phyloP scores from a whole-genome alignment of 129 eudicot genomes.

The Escallonia herrerae region DNA sequence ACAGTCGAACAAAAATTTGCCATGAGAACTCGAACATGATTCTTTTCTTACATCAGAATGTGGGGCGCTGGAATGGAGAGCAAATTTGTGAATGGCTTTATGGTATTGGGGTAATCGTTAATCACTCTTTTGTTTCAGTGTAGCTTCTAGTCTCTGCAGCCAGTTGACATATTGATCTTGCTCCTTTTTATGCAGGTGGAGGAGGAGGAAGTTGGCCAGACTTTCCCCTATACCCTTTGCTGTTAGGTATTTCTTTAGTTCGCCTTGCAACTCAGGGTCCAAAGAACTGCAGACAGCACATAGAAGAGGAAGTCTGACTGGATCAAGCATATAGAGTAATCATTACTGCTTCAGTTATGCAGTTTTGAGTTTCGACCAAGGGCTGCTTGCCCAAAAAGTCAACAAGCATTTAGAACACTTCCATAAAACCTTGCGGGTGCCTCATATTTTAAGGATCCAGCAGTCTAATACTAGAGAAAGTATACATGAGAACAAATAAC shows the following conservation, averaged over 20 bases:
- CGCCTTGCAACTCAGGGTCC: conserved; percentile 58
- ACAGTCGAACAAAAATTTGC: no score
- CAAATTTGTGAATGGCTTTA: no score
- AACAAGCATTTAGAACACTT: no score
- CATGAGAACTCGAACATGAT: no score
- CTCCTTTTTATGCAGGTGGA: conserved; percentile 71
- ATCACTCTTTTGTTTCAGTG: conserved; percentile 22
- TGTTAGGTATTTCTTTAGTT: conserved; percentile 58
- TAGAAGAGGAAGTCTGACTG: background rate
- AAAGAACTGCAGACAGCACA: conserved; percentile 33
- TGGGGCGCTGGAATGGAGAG: background rate
- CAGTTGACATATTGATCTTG: conserved; percentile 66
- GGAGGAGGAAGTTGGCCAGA: conserved; percentile 50
- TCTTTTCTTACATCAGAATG: no score
- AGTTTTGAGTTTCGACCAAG: no score
- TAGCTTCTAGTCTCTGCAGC: conserved; percentile 55
- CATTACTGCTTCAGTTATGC: no score
- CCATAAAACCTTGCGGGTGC: no score
- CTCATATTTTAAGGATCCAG: no score
- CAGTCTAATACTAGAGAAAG: no score
- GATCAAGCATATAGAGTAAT: background rate
- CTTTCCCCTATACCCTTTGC: conserved; percentile 57
- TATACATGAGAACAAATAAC: no score
- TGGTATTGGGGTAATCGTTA: background rate
- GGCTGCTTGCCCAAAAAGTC: no score